A percentile compares a stretch with the other conserved stretches of the same genome.
These are phyloP conservation scores for Phyllachora maydis DNA, from an alignment of 2,329 filamentous ascomycete genomes.

Conservation along the genomic window DNA sequence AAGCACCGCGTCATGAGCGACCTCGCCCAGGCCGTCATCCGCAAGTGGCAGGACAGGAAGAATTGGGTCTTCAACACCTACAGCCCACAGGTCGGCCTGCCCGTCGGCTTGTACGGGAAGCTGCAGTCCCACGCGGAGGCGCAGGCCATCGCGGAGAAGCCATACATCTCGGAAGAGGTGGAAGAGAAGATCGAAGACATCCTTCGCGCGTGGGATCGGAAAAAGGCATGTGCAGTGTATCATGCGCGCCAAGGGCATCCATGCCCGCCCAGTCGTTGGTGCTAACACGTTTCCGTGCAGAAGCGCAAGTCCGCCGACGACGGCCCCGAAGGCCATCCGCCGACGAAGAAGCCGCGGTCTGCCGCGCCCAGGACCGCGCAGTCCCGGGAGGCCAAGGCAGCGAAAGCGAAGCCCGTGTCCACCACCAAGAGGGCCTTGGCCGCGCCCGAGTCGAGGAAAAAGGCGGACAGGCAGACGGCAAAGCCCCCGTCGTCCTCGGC, in stretches of 20 bases:
- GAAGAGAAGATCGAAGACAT: constrained; percentile 58
- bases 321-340: constrained; percentile 18
- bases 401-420: constrained; percentile 8
- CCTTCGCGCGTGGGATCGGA: constrained; percentile 43
- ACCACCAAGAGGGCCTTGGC: constrained; percentile 14
- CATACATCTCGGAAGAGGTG: constrained; percentile 58
- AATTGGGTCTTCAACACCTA: constrained; percentile 75
- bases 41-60: constrained; percentile 69
- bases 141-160: constrained; percentile 69
- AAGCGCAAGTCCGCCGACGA: constrained; percentile 36
- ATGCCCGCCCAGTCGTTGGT: constrained; percentile 1
- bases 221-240: constrained; percentile 31
- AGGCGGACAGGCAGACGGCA: constrained; percentile 11
- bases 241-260: background rate
- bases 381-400: constrained; percentile 10
- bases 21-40: constrained; percentile 61
- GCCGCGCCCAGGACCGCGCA: constrained; percentile 10
- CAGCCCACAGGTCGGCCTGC: constrained; percentile 61
- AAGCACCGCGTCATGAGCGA: constrained; percentile 77
- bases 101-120: constrained; percentile 55
- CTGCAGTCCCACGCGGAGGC: constrained; percentile 61
- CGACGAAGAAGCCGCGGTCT: constrained; percentile 15
- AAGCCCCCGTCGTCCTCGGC: constrained; percentile 17
- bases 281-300: too few relatives aligned
- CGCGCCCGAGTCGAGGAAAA: too few relatives aligned